These are phyloP conservation scores for Epichloe scottii DNA, from an alignment of 2,329 filamentous ascomycete genomes.

Conservation along the genomic window DNA sequence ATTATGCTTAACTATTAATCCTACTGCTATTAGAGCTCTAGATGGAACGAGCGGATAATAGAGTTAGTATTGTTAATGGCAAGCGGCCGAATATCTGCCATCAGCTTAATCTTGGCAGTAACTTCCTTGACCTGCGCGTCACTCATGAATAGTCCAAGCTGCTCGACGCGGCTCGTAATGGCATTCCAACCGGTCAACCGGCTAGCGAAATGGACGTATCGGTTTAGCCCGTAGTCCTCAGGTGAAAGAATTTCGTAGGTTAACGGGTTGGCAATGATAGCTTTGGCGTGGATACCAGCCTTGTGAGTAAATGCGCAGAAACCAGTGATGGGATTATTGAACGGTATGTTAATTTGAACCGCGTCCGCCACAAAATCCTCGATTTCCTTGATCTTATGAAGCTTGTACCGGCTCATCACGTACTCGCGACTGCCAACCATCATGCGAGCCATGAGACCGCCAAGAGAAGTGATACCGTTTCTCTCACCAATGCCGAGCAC, in stretches of 20 bases:
- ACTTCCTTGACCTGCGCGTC: slow-evolving; percentile 20
- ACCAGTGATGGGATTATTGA: slow-evolving; percentile 20
- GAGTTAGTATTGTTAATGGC: slow-evolving; percentile 82
- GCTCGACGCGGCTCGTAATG: slow-evolving; percentile 78
- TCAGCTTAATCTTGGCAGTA: slow-evolving; percentile 69
- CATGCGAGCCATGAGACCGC: slow-evolving; percentile 22
- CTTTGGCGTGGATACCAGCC: slow-evolving; percentile 24
- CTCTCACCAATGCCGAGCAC: slow-evolving; percentile 7
- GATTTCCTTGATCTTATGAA: slow-evolving; percentile 74
- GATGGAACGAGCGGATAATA: slow-evolving; percentile 71
- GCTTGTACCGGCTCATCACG: slow-evolving; percentile 48
- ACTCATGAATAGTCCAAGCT: slow-evolving; percentile 54
- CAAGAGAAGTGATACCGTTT: slow-evolving; percentile 8
- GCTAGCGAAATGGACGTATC: slow-evolving; percentile 3
- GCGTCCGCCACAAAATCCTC: slow-evolving; percentile 62
- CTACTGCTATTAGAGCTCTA: slow-evolving; percentile 16
- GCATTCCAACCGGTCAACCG: slow-evolving; percentile 82
- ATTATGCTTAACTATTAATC: too few species aligned
- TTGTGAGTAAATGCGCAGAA: slow-evolving; percentile 1
- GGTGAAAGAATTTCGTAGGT: slow-evolving; percentile 80
- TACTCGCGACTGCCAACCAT: slow-evolving; percentile 9
- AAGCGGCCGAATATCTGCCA: slow-evolving; percentile 76
- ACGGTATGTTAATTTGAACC: slow-evolving; percentile 13
- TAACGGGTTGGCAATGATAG: slow-evolving; percentile 5
- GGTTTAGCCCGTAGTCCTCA: slow-evolving; percentile 34